Conservation (phyloP, 1,284 basidiomycete genomes). For the Abortiporus biennis region DNA sequence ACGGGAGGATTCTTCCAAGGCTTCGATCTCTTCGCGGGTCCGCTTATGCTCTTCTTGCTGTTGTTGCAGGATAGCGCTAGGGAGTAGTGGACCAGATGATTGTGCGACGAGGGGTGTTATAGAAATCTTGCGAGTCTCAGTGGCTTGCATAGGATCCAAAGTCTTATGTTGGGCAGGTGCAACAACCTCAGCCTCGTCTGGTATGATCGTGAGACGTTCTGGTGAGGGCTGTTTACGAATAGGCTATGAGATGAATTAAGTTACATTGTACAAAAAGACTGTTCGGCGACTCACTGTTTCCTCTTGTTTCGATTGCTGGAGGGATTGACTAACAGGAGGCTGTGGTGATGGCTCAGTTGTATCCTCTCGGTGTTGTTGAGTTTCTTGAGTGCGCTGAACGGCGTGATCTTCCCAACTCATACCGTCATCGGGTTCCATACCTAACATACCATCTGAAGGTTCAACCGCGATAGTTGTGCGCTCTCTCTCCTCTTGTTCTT, state of each 20-base stretch:
- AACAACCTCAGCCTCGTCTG: conserved; percentile 18
- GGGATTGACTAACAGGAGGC: not conserved
- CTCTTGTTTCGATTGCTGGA: too few relatives aligned
- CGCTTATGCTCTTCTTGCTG: conserved; percentile 56
- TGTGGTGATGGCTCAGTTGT: conserved; percentile 18
- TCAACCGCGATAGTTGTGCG: conserved; percentile 12
- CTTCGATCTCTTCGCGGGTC: conserved; percentile 53
- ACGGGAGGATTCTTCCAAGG: conserved; percentile 48
- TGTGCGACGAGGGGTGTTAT: conserved; percentile 69
- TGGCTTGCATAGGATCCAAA: conserved; percentile 50
- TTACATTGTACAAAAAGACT: too few relatives aligned
- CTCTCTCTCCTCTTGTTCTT: conserved; percentile 32
- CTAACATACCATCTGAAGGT: conserved; percentile 12
- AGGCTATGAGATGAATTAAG: conserved; percentile 21
- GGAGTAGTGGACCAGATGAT: conserved; percentile 30
- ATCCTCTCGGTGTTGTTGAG: conserved; percentile 14
- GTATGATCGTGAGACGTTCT: conserved; percentile 28
- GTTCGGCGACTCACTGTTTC: too few relatives aligned
- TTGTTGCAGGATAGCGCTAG: conserved; percentile 42
- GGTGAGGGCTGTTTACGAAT: conserved; percentile 33
- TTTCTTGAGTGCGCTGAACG: conserved; percentile 41
- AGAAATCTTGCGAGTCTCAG: conserved; percentile 68
- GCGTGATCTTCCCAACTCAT: conserved; percentile 72
- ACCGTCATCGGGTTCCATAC: conserved; percentile 63
- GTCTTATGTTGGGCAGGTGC: conserved; percentile 23